These are phyloP conservation scores for Aspergillus calidoustus DNA, from an alignment of 2,329 filamentous ascomycete species.

Conservation along the genomic window DNA sequence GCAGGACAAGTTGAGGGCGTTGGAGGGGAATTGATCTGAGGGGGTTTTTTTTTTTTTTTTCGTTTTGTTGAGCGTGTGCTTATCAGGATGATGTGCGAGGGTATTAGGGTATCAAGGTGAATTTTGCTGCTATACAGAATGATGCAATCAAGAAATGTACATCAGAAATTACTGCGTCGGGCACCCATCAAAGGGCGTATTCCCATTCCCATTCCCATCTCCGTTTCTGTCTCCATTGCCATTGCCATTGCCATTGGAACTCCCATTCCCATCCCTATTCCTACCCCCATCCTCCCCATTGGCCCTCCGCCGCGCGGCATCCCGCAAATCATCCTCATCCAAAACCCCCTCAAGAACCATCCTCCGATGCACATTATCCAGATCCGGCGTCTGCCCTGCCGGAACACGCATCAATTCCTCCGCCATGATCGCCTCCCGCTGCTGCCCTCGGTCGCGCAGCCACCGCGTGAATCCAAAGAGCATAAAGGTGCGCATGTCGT, in stretches of 20 bases:
- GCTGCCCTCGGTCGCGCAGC: not conserved
- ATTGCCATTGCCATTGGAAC: no score
- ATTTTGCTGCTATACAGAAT: no score
- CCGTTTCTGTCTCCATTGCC: no score
- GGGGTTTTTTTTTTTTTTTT: no score
- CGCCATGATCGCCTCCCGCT: not conserved
- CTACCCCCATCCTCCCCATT: no score
- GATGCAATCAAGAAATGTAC: no score
- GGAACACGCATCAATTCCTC: not conserved
- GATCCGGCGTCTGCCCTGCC: not conserved
- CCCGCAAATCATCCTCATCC: not conserved
- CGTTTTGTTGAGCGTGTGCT: no score
- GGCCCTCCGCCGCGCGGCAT: no score
- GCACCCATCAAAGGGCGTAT: no score
- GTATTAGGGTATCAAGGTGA: no score
- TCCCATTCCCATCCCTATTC: not conserved
- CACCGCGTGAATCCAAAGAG: not conserved
- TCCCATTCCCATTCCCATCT: no score
- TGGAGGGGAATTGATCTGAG: slow-evolving; percentile 3
- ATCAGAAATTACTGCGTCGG: not conserved
- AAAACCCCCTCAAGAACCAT: not conserved
- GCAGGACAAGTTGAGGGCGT: slow-evolving; percentile 51
- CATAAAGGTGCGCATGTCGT: not conserved
- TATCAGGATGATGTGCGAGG: no score
- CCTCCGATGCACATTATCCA: not conserved